These are phyloP conservation scores for Macrolepiota fuliginosa DNA, from an alignment of 768 basidiomycete species.

Conservation along the genomic window DNA sequence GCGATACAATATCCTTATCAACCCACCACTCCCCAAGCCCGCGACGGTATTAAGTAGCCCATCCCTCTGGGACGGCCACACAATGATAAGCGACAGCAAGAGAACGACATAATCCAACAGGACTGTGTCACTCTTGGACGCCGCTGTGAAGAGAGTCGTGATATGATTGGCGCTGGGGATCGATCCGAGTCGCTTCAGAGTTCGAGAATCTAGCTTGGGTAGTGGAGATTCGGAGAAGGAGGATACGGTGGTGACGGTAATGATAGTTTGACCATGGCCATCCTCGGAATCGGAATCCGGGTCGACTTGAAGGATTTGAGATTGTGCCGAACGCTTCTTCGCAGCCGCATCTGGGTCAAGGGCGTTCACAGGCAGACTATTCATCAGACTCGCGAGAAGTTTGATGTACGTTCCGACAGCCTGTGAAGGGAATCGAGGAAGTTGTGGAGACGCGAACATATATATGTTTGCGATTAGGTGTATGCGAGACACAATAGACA, in stretches of 20 bases:
- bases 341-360: slow-evolving; percentile 39
- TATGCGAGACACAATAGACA: slow-evolving; percentile 33
- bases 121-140: slow-evolving; percentile 35
- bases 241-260: slow-evolving; percentile 36
- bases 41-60: slow-evolving; percentile 54
- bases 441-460: slow-evolving; percentile 62
- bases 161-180: slow-evolving; percentile 55
- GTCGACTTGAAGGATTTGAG: slow-evolving; percentile 16
- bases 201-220: slow-evolving; percentile 54
- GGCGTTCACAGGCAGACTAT: slow-evolving; percentile 47
- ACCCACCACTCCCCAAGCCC: slow-evolving; percentile 47
- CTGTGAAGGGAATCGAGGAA: slow-evolving; percentile 42
- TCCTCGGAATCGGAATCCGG: slow-evolving; percentile 42
- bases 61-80: slow-evolving; percentile 61
- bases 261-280: slow-evolving; percentile 13
- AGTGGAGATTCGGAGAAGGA: slow-evolving; percentile 29
- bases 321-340: background rate
- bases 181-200: slow-evolving; percentile 59
- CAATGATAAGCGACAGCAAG: slow-evolving; percentile 52
- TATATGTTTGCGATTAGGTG: slow-evolving; percentile 75
- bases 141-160: slow-evolving; percentile 44
- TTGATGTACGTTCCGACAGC: slow-evolving; percentile 53
- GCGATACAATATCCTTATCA: slow-evolving; percentile 77
- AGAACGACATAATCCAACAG: slow-evolving; percentile 53
- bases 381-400: slow-evolving; percentile 50